Base-by-base conservation (phyloP, 2,329 filamentous ascomycete genomes). In the Pseudopithomyces maydicus region DNA sequence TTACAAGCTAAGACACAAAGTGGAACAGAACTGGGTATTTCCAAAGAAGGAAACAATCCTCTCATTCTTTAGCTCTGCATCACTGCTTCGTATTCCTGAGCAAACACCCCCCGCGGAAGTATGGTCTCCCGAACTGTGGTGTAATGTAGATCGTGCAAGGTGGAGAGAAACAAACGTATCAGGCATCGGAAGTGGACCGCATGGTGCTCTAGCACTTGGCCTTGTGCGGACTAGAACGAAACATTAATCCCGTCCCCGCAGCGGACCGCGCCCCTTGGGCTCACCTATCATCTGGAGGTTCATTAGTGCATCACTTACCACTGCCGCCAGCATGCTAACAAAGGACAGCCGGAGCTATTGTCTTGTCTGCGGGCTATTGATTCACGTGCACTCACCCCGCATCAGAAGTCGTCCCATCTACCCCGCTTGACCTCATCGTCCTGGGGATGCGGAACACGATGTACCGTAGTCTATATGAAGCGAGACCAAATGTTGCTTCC, bases 371-470 rank as follows among this genome's bases (percentile, higher is more conserved):
- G 62, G 57, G 61, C 54, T 36, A 57, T 44, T 23, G 44, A 50
- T 35, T 62, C 68, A 71, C 67, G 66, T 70, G 65, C 64, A 55
- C 44, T 33, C 58, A 62, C 68, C 68, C 69, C 68, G 67, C 67
- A 68, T 62, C 57, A 26, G 2, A 41, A 51, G 48, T 36, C 48
- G 48, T n/a, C n/a, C 36, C 20, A 23, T 42, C 46, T 68, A 67
- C 68, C 68, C 68, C 68, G 68, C 67, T 61, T 66, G 61, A 66
- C 62, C 59, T 60, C 60, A 66, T 67, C 59, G 61, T 47, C 59
- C 57, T 57, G 44, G 50, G 29, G 43, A 42, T 52, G 45, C 46
- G 54, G 23, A 44, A 60, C 39, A 55, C 54, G 54, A 54, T 20
- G 23, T 42, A n/a, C n/a, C n/a, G n/a, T n/a, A n/a, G n/a, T n/a